Evolutionary conservation across 805 yeast species (phyloP), one percentile per base, ranked within the genome.

Genomic region (Komagataella ulmi): DNA sequence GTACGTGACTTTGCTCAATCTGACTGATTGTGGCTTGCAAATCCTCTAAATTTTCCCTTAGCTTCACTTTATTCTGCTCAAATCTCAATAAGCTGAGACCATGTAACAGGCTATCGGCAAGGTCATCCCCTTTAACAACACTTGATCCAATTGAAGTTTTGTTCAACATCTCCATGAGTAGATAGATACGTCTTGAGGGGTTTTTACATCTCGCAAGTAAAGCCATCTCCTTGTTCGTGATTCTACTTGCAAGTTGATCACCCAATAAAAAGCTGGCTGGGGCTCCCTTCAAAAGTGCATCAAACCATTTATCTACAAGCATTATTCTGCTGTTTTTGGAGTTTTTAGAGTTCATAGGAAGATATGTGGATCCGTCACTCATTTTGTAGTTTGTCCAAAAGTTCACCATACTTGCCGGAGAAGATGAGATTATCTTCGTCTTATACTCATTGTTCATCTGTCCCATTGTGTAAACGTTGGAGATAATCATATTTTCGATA

Each of bases 91-190:
- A 75, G 0, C 77, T 70, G 2, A 81, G 54, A 1, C 79, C 85
- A 61, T 83, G 87, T 14, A 83, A 64, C n/a, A 83, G 65, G 0
- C 83, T 71, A 60, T 83, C 90, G 7, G 81, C 76, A 52, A 83
- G 65, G 60, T 83, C 90, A 60, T 83, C 90, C 46, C 76, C 75
- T 59, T 83, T 83, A 8, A 30, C 14, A 30, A 30, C 40, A 30
- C 40, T 30, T 30, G 40, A 14, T 30, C 40, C 40, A 12, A 30
- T 8, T 30, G 40, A 60, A 4, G 52, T 19, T 3, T 51, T 46
- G 52, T 65, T 65, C 7, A 67, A 45, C 23, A 54, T 51, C 6
- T 46, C 46, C 51, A 63, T 60, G 50, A 62, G 54, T 44, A 63
- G 63, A 53, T 59, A 64, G 3, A 67, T 46, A 48, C 57, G 52